Evolutionary conservation across 805 yeast genomes (phyloP), one percentile per base, ranked within the genome.

Genomic region (Candida cerambycidarum): DNA sequence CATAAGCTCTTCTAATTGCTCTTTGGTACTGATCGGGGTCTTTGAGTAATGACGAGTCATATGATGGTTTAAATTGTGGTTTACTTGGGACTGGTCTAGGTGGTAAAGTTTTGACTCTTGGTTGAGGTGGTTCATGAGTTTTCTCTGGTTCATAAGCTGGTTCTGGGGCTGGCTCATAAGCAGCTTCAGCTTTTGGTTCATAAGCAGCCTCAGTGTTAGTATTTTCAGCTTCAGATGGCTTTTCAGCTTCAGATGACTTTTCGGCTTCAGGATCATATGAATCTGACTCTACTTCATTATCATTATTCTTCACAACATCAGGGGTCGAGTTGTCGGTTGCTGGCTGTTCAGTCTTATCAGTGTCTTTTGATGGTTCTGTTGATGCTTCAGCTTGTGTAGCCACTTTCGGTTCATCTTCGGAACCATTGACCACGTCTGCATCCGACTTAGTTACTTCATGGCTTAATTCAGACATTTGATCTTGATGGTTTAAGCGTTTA

Each of bases 1-100:
- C 66, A 47, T 62, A 65, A 2, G 70, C 71, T 39, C 58, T 62
- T 33, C 52, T 59, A 13, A 65, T 50, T 15, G 53, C 54, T 13
- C 46, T 41, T 30, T 45, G 56, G 27, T 38, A 30, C 11, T 25
- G 28, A 3, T 39, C 36, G 17, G 57, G 45, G 25, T 50, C 45
- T 5, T 40, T 25, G 4, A 19, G 5, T 2, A 32, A 13, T 5
- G 21, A 14, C 7, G 13, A 7, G n/a, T 34, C 27, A 14, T 21
- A 32, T 4, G 25, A 18, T 5, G 32, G 17, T 19, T 11, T 31
- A 16, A 16, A 11, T 33, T 18, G 37, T 5, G 38, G 35, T 23
- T 39, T 39, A 13, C 6, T 38, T 21, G 36, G 44, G 19, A 25
- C 53, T 45, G 68, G 68, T 48, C 56, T 64, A 5, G 63, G 63